phyloP scores from a whole-genome alignment of 768 basidiomycete genomes.

The Leccinum imitatum region DNA sequence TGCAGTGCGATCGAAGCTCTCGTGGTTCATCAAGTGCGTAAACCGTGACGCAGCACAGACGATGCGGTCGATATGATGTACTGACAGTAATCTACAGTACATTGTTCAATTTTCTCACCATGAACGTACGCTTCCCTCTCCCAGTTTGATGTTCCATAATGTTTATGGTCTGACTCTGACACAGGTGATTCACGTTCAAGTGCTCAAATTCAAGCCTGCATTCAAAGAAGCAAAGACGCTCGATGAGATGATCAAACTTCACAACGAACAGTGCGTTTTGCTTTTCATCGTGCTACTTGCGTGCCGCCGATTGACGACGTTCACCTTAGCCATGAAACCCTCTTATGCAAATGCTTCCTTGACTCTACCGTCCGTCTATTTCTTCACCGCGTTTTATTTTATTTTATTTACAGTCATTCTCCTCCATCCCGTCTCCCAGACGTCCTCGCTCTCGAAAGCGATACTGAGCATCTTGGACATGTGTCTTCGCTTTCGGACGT shows the following conservation, averaged over 20 bases:
- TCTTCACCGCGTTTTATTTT: no score
- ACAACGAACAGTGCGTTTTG: conserved; percentile 63
- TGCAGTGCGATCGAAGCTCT: conserved; percentile 70
- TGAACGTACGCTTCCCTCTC: conserved; percentile 49
- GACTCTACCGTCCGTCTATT: conserved; percentile 49
- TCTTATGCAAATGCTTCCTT: conserved; percentile 64
- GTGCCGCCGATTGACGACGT: not conserved
- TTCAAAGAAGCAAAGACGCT: conserved; percentile 58
- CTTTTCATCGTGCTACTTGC: not conserved
- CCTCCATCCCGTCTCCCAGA: conserved; percentile 38
- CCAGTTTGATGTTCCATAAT: not conserved
- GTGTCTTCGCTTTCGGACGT: conserved; percentile 64
- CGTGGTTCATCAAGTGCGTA: conserved; percentile 86
- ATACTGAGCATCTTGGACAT: conserved; percentile 74
- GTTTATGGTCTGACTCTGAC: not conserved
- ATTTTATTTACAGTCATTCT: not conserved
- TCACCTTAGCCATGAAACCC: conserved; percentile 51
- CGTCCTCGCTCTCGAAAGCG: conserved; percentile 60
- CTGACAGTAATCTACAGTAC: conserved; percentile 41
- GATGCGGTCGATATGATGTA: not conserved
- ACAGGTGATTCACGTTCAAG: conserved; percentile 69
- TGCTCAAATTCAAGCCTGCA: conserved; percentile 55
- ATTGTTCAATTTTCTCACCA: conserved; percentile 68
- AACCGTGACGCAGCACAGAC: not conserved
- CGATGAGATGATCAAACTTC: conserved; percentile 72